Evolutionary conservation across 306 rosid genomes (phyloP).

Genomic region (Ceratonia siliqua): DNA sequence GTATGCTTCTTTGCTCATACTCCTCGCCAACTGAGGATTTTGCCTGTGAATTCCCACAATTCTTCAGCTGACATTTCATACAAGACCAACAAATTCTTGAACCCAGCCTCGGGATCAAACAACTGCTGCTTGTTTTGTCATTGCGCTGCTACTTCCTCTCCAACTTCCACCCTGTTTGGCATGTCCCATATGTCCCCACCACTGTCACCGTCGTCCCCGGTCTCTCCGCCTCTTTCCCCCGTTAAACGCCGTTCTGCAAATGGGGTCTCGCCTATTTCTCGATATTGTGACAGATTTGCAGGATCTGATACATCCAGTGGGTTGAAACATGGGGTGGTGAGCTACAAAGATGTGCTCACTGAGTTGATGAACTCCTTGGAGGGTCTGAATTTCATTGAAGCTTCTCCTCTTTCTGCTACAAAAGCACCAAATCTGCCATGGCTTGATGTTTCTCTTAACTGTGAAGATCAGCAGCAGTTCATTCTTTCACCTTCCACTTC

Average conservation of each 20-base stretch:
- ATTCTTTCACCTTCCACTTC: constrained; percentile 47
- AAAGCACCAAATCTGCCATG: constrained; percentile 43
- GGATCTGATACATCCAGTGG: constrained; percentile 12
- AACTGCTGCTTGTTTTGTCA: constrained; percentile 61
- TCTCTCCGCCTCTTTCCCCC: constrained; percentile 71
- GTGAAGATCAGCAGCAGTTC: constrained; percentile 47
- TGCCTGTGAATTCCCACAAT: constrained; percentile 42
- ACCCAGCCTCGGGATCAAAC: constrained; percentile 41
- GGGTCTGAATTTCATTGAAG: constrained; percentile 57
- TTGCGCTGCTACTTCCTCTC: constrained; percentile 51
- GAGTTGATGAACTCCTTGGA: constrained; percentile 77
- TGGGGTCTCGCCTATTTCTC: constrained; percentile 47
- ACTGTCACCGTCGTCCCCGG: constrained; percentile 59
- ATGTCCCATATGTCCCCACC: constrained; percentile 76
- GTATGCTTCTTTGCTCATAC: constrained; percentile 95
- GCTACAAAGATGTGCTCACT: constrained; percentile 51
- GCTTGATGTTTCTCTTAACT: constrained; percentile 48
- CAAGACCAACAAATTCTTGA: constrained; percentile 46
- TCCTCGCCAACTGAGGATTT: constrained; percentile 72
- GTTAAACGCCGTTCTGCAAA: constrained; percentile 35
- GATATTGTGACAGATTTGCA: constrained; percentile 34
- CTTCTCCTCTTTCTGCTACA: constrained; percentile 26
- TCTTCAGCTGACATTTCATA: constrained; percentile 47
- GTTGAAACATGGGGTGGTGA: constrained; percentile 32
- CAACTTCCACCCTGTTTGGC: constrained; percentile 74